phyloP scores from a whole-genome alignment of 352 stramenopile genomes.

The Globisporangium spiculum region DNA sequence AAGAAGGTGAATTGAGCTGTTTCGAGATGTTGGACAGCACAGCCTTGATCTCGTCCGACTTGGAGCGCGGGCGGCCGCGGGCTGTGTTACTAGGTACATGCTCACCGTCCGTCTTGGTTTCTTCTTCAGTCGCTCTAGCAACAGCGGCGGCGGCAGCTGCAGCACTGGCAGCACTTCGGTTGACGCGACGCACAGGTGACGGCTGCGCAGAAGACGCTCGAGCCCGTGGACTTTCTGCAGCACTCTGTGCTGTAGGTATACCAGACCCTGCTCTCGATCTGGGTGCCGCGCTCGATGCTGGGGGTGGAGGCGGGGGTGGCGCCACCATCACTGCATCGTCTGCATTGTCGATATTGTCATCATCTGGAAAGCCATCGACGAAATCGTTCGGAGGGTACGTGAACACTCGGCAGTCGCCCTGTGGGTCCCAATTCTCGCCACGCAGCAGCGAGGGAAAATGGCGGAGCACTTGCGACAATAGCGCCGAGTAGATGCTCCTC shows the following conservation, averaged over 20 bases:
- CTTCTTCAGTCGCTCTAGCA: neutral
- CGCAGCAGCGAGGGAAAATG: conserved; percentile 54
- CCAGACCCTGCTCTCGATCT: neutral
- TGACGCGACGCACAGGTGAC: neutral
- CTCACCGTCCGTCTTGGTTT: neutral
- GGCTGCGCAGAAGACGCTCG: conserved; percentile 1
- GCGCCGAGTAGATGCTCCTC: conserved; percentile 54
- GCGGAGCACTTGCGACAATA: conserved; percentile 59
- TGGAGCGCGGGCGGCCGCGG: conserved; percentile 11
- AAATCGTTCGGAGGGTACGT: conserved; percentile 61
- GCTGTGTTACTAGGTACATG: neutral
- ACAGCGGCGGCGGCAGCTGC: neutral
- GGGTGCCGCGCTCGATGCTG: neutral
- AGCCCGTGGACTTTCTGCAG: neutral
- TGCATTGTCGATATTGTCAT: conserved; percentile 20
- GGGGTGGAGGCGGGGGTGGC: neutral
- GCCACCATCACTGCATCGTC: neutral
- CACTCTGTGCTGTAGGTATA: neutral
- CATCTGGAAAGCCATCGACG: conserved; percentile 27
- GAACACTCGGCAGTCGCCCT: conserved; percentile 25
- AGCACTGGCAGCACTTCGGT: neutral
- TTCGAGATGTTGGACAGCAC: conserved; percentile 15
- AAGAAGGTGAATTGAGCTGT: conserved; percentile 6
- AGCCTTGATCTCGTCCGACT: conserved; percentile 18
- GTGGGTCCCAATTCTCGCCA: conserved; percentile 21